These are phyloP conservation scores for Cladorrhinum samala DNA, from an alignment of 495 filamentous ascomycete species.

Conservation along the genomic window DNA sequence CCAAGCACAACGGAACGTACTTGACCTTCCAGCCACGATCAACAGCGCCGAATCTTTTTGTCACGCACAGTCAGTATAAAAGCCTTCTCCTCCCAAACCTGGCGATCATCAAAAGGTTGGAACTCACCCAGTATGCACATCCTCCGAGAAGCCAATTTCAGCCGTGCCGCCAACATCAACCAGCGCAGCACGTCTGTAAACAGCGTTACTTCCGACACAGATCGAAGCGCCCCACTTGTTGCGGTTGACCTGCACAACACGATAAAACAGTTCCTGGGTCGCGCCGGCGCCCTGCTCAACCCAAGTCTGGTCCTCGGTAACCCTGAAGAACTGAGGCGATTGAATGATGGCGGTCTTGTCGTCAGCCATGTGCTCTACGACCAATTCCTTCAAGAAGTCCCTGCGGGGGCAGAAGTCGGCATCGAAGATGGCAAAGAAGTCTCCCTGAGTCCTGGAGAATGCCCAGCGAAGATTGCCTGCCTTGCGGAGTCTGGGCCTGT, in stretches of 20 bases:
- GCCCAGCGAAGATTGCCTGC: constrained; percentile 31
- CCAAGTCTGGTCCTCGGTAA: constrained; percentile 29
- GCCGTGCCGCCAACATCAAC: constrained; percentile 27
- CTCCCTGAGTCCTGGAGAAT: constrained; percentile 21
- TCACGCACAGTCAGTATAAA: neutral
- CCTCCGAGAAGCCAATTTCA: constrained; percentile 31
- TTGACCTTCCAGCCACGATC: constrained; percentile 33
- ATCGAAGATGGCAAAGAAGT: constrained; percentile 32
- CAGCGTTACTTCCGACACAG: constrained; percentile 29
- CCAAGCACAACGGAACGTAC: constrained; percentile 28
- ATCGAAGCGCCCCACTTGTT: constrained; percentile 29
- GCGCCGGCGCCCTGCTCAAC: constrained; percentile 31
- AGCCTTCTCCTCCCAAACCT: neutral
- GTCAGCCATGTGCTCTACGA: constrained; percentile 28
- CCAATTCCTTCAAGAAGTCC: constrained; percentile 24
- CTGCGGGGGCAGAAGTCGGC: constrained; percentile 29
- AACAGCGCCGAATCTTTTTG: constrained; percentile 23
- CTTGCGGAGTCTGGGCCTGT: constrained; percentile 28
- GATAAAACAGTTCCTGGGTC: constrained; percentile 31
- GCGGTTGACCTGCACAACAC: constrained; percentile 29
- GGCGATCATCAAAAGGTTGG: neutral
- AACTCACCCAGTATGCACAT: constrained; percentile 29
- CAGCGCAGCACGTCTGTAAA: constrained; percentile 23
- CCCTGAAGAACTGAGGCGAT: constrained; percentile 26
- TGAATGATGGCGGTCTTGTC: constrained; percentile 27